Evolutionary conservation across 139 green algal genomes (phyloP), one percentile per base, ranked within the genome.

Genomic region (Edaphochlamys debaryana): DNA sequence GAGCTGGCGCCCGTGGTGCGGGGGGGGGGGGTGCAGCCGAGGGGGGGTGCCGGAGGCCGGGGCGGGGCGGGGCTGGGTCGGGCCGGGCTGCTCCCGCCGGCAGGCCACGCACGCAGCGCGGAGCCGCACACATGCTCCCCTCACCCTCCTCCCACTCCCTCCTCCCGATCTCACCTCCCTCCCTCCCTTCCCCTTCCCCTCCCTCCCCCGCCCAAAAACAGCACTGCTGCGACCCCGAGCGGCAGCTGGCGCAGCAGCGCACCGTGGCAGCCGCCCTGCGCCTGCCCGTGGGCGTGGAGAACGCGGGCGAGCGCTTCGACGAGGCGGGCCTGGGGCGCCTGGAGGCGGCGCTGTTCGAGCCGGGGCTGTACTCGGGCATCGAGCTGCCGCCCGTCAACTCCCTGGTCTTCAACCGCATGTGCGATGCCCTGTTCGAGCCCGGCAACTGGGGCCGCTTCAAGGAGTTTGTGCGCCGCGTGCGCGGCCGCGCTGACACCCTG

Each of bases 351-450:
- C 69, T 90, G 45, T 89, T 88, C 42, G 83, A 89, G 29, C 62
- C 69, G 15, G 38, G 30, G 11, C 36, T 54, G 20, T 79, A 85
- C 38, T 25, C 74, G 60, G 80, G 68, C 40, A 84, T 90, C 23
- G 80, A 90, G 74, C 86, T 90, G 58, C 76, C 84, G 30, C 73
- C 45, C 45, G 78, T 88, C 36, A 37, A 71, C 36, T 82, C 38
- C 50, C 64, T 93, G 60, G 67, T 78, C 3, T 88, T 94, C 67
- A 85, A 88, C 69, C 80, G 79, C 72, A 89, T 94, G 87, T 85
- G 73, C n/a, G 89, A 92, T 45, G 62, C 74, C 6, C 91, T 94
- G 91, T 93, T 94, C 72, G 91, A 94, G 82, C 83, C 88, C 0
- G 68, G 62, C 62, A 90, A 91, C 72, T 94, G 91, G 91, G 66